A percentile compares a stretch with the other conserved stretches of the same genome.
phyloP scores from a whole-genome alignment of 768 basidiomycete species.

The Tubosaeta sp. region DNA sequence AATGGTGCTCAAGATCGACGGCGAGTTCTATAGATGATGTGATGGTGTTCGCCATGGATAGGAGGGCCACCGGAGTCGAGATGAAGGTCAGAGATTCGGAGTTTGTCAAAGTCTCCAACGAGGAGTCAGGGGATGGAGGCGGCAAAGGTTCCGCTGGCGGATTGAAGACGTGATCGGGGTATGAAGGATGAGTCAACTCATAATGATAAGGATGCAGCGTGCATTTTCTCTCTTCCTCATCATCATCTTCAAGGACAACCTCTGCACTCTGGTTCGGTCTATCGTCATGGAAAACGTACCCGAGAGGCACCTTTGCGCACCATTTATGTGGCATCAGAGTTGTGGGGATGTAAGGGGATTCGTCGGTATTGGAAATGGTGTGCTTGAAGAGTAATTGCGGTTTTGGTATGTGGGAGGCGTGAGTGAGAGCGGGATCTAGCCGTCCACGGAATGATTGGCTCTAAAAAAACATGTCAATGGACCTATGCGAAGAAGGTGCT shows the following conservation, averaged over 20 bases:
- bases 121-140: slow-evolving; percentile 58
- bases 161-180: slow-evolving; percentile 66
- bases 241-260: slow-evolving; percentile 10
- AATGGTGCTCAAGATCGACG: slow-evolving; percentile 93
- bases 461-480: slow-evolving; percentile 23
- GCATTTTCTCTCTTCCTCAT: slow-evolving; percentile 22
- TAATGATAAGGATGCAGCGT: slow-evolving; percentile 76
- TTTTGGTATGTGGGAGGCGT: slow-evolving; percentile 72
- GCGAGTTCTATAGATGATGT: slow-evolving; percentile 72
- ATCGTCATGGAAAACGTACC: slow-evolving; percentile 45
- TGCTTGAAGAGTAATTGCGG: slow-evolving; percentile 75
- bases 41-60: slow-evolving; percentile 65
- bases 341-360: slow-evolving; percentile 60
- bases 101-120: background rate
- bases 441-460: slow-evolving; percentile 39
- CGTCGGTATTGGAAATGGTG: slow-evolving; percentile 52
- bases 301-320: slow-evolving; percentile 81
- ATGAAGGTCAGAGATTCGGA: slow-evolving; percentile 62
- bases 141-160: slow-evolving; percentile 43
- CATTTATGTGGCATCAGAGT: slow-evolving; percentile 63
- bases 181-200: slow-evolving; percentile 72
- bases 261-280: slow-evolving; percentile 18
- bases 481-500: background rate
- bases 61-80: slow-evolving; percentile 50
- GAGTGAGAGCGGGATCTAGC: slow-evolving; percentile 60